These are phyloP conservation scores for Laetiporus sulphureus DNA, from an alignment of 1,284 basidiomycete genomes.

Conservation along the genomic window DNA sequence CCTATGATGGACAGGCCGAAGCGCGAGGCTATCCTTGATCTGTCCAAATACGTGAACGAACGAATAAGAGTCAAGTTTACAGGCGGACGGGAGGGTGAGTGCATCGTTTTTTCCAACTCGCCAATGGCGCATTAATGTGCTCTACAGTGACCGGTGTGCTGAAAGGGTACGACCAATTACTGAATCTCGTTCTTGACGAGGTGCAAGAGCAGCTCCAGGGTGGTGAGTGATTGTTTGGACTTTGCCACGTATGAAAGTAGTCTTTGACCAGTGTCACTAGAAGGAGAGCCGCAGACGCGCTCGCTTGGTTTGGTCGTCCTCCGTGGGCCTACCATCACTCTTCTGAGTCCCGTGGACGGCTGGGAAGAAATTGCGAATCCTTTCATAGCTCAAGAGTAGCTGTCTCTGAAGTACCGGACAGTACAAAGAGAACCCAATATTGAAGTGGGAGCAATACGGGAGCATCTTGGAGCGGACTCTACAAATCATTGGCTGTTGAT, in stretches of 20 bases:
- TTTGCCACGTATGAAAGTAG: slow-evolving; percentile 3
- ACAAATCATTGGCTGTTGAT: too few species aligned
- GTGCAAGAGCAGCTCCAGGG: slow-evolving; percentile 68
- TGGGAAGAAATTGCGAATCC: slow-evolving; percentile 87
- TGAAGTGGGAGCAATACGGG: too few species aligned
- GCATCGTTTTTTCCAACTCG: background rate
- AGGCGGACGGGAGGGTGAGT: slow-evolving; percentile 87
- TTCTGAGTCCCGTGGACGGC: slow-evolving; percentile 90
- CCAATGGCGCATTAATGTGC: slow-evolving; percentile 5
- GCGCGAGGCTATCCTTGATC: slow-evolving; percentile 92
- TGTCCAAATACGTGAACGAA: slow-evolving; percentile 91
- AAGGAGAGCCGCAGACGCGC: slow-evolving; percentile 61
- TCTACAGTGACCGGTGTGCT: slow-evolving; percentile 81
- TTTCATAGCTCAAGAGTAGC: slow-evolving; percentile 50
- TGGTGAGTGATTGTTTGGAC: slow-evolving; percentile 37
- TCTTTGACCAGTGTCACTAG: too few species aligned
- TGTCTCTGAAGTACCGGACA: too few species aligned
- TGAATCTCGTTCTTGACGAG: slow-evolving; percentile 93
- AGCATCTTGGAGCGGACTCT: too few species aligned
- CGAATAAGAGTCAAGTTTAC: slow-evolving; percentile 94
- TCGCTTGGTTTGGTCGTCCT: slow-evolving; percentile 81
- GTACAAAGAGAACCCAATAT: too few species aligned
- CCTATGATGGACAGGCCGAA: slow-evolving; percentile 80
- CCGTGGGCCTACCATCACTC: slow-evolving; percentile 86
- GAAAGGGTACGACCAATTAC: slow-evolving; percentile 95